Evolutionary conservation across 2,329 filamentous ascomycete species (phyloP).

Genomic region (Exophiala xenobiotica): DNA sequence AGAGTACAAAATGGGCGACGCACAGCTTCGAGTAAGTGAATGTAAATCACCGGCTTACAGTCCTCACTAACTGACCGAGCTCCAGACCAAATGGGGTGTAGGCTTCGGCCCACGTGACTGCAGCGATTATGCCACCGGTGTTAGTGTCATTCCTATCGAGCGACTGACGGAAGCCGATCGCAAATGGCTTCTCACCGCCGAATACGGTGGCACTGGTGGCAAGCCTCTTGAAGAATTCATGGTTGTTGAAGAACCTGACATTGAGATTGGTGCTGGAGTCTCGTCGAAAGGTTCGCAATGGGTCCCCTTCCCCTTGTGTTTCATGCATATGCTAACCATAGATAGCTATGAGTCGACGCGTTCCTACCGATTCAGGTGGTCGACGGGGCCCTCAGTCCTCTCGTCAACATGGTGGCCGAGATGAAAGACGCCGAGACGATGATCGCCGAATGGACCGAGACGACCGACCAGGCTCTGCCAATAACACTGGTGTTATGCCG

Average conservation of each 20-base stretch:
- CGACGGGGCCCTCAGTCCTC: conserved; percentile 50
- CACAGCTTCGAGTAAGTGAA: conserved; percentile 66
- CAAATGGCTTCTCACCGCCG: conserved; percentile 94
- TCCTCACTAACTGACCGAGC: conserved; percentile 31
- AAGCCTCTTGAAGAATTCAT: conserved; percentile 75
- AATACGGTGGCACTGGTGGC: conserved; percentile 89
- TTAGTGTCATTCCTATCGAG: conserved; percentile 90
- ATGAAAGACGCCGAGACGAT: conserved; percentile 37
- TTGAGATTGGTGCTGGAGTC: conserved; percentile 95
- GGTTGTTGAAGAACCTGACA: conserved; percentile 94
- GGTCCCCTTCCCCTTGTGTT: not conserved
- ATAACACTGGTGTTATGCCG: conserved; percentile 33
- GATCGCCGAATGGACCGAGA: conserved; percentile 34
- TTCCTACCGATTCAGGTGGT: conserved; percentile 52
- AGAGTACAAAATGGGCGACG: conserved; percentile 67
- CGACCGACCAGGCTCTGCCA: conserved; percentile 23
- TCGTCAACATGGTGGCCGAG: conserved; percentile 35
- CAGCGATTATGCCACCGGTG: conserved; percentile 88
- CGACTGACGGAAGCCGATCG: conserved; percentile 93
- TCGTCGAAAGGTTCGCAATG: conserved; percentile 76
- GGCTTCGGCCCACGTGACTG: conserved; percentile 96
- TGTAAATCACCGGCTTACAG: conserved; percentile 3
- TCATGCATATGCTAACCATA: conserved; percentile 22
- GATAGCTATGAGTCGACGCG: conserved; percentile 52
- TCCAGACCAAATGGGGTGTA: conserved; percentile 90